Conservation (phyloP, 495 filamentous ascomycete genomes). For the Lasiosphaeria ovina region DNA sequence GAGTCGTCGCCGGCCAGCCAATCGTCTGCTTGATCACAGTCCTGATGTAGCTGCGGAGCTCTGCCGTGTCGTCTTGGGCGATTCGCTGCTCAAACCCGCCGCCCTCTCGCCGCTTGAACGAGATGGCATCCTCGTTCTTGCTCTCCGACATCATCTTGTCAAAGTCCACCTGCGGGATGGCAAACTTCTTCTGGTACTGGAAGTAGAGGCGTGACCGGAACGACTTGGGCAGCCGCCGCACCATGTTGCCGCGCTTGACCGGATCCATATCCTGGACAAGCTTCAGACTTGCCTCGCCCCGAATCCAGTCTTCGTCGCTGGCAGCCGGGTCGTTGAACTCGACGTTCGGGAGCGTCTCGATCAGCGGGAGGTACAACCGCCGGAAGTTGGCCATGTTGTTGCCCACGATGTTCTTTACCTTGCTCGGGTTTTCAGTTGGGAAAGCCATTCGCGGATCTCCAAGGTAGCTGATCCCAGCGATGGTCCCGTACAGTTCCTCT, state of each 20-base stretch:
- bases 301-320: constrained; percentile 60
- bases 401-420: constrained; percentile 89
- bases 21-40: constrained; percentile 81
- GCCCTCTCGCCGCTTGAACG: constrained; percentile 71
- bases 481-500: constrained; percentile 80
- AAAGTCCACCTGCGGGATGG: constrained; percentile 80
- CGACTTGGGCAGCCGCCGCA: constrained; percentile 80
- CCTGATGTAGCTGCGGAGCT: constrained; percentile 64
- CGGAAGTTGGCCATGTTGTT: constrained; percentile 90
- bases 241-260: constrained; percentile 88
- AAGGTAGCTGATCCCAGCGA: constrained; percentile 87
- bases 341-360: constrained; percentile 87
- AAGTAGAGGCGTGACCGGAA: constrained; percentile 92
- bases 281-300: constrained; percentile 52
- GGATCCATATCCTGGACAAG: constrained; percentile 91
- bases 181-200: constrained; percentile 85
- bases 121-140: constrained; percentile 63
- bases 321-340: constrained; percentile 69
- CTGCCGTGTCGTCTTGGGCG: constrained; percentile 60
- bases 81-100: constrained; percentile 84
- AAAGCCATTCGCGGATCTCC: constrained; percentile 92
- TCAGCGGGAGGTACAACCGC: constrained; percentile 81
- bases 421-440: constrained; percentile 84
- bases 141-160: constrained; percentile 76
- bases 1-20: constrained; percentile 81